Evolutionary conservation across 306 rosid species (phyloP), one percentile per base, ranked within the genome.

Genomic region (Medicago ruthenica): DNA sequence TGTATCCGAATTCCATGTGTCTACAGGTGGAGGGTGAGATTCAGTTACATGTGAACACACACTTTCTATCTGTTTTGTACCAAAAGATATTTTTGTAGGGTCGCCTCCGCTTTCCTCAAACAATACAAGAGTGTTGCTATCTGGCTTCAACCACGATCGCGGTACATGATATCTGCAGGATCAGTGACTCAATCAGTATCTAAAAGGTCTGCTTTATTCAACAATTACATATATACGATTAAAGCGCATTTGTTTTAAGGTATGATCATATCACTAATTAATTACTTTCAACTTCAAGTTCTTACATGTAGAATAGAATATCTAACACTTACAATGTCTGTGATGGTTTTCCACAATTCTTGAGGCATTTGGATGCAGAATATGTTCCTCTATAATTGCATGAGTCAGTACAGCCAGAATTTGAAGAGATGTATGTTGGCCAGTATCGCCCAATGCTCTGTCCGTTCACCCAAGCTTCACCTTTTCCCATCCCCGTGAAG

Each of bases 401-500:
- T 3, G 81, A 59, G 14, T 76, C 73, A 6, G 83, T 79, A 78
- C 98, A 95, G 41, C 91, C 89, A 9, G 68, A 36, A 10, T 31
- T 86, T 16, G 92, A 64, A 67, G 98, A 50, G 18, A 69, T 61
- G 77, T 78, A 79, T 36, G 87, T 77, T 2, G 97, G 98, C 98
- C 98, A 95, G 77, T 86, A 95, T 53, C 97, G 91, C 3, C 97
- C 98, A 20, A 95, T 95, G 88, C 98, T 92, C 59, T 95, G 92
- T 58, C 98, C 98, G 24, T 95, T 95, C 77, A 95, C 91, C 98
- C 98, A 95, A 18, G 97, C 97, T 84, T 87, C 97, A 1, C 98
- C 98, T 77, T 95, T 95, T 50, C 97, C 98, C 95, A 92, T 68
- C 55, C 97, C 97, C 11, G 86, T 86, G 82, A 95, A 90, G 88